Conservation (phyloP, 2,329 filamentous ascomycete genomes). For the Lecanicillium sp. region DNA sequence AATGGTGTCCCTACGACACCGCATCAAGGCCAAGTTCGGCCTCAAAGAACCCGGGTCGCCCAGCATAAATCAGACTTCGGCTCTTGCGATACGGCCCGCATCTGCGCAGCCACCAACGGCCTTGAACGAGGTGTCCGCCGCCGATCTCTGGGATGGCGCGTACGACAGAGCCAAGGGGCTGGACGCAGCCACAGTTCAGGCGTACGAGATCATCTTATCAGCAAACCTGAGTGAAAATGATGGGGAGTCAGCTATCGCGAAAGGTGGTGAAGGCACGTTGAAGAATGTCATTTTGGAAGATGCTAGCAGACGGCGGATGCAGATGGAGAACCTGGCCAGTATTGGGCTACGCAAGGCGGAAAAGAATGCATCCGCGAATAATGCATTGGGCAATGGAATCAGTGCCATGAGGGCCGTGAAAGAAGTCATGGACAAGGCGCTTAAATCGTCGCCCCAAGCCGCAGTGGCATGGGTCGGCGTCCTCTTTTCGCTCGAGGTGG, state of each 20-base stretch:
- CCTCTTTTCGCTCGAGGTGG: slow-evolving; percentile 29
- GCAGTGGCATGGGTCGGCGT: slow-evolving; percentile 33
- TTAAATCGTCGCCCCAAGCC: slow-evolving; percentile 27
- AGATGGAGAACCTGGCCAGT: slow-evolving; percentile 24
- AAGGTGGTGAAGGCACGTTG: neutral
- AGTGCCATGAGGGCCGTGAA: slow-evolving; percentile 21
- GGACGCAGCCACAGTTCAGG: neutral
- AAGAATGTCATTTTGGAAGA: too few species aligned
- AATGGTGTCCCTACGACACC: too few species aligned
- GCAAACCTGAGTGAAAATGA: neutral
- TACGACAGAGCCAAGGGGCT: neutral
- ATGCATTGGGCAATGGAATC: slow-evolving; percentile 19
- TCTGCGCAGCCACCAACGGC: too few species aligned
- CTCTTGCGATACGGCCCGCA: too few species aligned
- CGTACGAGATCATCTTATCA: neutral
- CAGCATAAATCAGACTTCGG: too few species aligned
- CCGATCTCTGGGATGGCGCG: neutral
- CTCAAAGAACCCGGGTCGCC: too few species aligned
- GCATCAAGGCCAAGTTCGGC: too few species aligned
- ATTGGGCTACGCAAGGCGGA: slow-evolving; percentile 24
- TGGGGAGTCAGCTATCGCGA: neutral
- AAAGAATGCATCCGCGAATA: slow-evolving; percentile 21
- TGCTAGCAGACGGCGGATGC: slow-evolving; percentile 24
- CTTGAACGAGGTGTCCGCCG: too few species aligned
- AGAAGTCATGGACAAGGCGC: slow-evolving; percentile 20